Base-by-base conservation (phyloP, 1,284 basidiomycete genomes). In the Sporisorium sorghi region DNA sequence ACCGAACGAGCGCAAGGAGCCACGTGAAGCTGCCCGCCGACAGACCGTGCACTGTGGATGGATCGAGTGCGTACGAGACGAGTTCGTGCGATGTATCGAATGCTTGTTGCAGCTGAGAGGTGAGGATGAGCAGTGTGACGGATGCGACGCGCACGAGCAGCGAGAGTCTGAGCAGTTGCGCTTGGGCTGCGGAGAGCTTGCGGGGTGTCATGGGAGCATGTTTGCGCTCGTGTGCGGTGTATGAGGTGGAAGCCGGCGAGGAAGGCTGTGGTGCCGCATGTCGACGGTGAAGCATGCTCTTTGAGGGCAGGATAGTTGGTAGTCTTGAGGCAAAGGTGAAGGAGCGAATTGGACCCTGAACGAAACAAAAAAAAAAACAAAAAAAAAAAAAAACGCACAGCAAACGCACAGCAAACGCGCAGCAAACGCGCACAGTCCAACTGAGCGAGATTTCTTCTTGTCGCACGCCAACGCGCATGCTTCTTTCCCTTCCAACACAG, bases 1-100 rank as follows among this genome's bases (percentile, higher is more conserved):
- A 98, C 69, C 94, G 89, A n/a, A 93, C 86, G 2, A 85, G 82
- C 0, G 83, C 53, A 5, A 73, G 65, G 5, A 73, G 43, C 47
- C 54, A 67, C 3, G 50, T 17, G 32, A 64, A 58, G 21, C 32
- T 24, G 1, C 55, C 65, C 3, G 61, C 35, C 4, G 57, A 59
- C 15, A 69, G 47, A 2, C 43, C 37, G 35, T 53, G 63, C 0
- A 12, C 3, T 33, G 44, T 57, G 1, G 21, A 7, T 3, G 66
- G 50, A 50, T 66, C 68, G 12, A 78, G 62, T 7, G 71, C 44
- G 47, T 60, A 62, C 0, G 64, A 60, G 12, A 80, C 58, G 9
- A 83, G 59, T 19, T 62, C 28, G 17, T 73, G 74, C 6, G 81
- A 83, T 6, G 79, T 74, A 35, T 83, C 79, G 28, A 83, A 83